Evolutionary conservation across 805 yeast genomes (phyloP).

Genomic region (Candida ascalaphidarum): DNA sequence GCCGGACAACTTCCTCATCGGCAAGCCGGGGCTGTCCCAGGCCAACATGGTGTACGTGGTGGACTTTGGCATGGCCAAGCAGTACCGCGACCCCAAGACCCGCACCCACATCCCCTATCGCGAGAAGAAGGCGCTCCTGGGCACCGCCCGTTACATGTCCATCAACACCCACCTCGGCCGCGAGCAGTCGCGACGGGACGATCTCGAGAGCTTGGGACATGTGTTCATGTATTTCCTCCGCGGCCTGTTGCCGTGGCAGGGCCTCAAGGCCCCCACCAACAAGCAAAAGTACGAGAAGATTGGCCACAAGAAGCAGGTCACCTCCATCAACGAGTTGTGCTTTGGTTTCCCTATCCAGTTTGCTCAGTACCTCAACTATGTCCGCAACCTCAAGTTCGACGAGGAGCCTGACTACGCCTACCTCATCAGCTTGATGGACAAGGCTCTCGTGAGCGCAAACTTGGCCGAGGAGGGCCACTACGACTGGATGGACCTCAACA

Average conservation of each 20-base stretch:
- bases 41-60: slow-evolving; percentile 65
- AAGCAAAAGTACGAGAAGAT: slow-evolving; percentile 95
- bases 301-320: slow-evolving; percentile 89
- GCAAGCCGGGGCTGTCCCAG: slow-evolving; percentile 50
- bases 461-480: slow-evolving; percentile 72
- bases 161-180: slow-evolving; percentile 95
- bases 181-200: slow-evolving; percentile 95
- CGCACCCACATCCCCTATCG: slow-evolving; percentile 83
- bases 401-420: slow-evolving; percentile 75
- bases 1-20: slow-evolving; percentile 76
- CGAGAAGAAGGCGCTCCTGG: slow-evolving; percentile 92
- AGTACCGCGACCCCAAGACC: slow-evolving; percentile 71
- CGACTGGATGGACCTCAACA: slow-evolving; percentile 96
- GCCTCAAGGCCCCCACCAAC: slow-evolving; percentile 92
- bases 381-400: slow-evolving; percentile 63
- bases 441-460: slow-evolving; percentile 65
- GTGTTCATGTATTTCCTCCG: slow-evolving; percentile 91
- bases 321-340: slow-evolving; percentile 78
- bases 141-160: slow-evolving; percentile 95
- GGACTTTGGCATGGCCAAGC: slow-evolving; percentile 85
- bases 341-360: slow-evolving; percentile 68
- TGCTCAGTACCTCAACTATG: slow-evolving; percentile 64
- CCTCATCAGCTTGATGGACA: slow-evolving; percentile 66
- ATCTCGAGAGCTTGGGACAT: slow-evolving; percentile 88
- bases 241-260: slow-evolving; percentile 98